Evolutionary conservation across 106 monocot species (phyloP), one percentile per base, ranked within the genome.

Genomic region (Acorus gramineus): DNA sequence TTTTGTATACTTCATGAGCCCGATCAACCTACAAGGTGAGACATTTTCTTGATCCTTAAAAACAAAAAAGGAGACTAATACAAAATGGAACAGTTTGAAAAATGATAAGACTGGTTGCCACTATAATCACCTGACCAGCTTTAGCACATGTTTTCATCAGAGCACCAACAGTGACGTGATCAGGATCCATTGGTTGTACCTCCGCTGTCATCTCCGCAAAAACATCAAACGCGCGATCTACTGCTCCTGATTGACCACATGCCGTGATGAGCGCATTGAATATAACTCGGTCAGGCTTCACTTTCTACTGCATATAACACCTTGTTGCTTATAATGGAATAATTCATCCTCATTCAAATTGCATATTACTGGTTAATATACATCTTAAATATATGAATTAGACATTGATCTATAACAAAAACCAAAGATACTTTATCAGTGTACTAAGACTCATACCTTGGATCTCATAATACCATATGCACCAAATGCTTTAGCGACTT

Each of bases 211-310:
- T 95, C 76, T 95, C 95, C 48, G 95, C 71, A 66, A 95, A 85
- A 44, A 95, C 95, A 85, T 95, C 95, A 82, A 95, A 95, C 67
- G 95, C 95, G 76, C 95, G 95, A 80, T 90, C 90, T 48, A 95
- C 77, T 66, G 95, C 95, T 76, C 95, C 95, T 14, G 90, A 85
- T 71, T 89, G 87, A 67, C 95, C 95, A 70, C 95, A 95, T 69
- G 95, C 90, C 69, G 84, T 95, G 70, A 95, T 95, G 52, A 95
- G 73, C 63, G 95, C 84, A 65, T 95, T 95, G 78, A 90, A 95
- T 73, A 95, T 68, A 73, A 87, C 95, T 69, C 95, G 82, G 79
- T 95, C 95, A 67, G 95, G 95, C 71, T 87, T 84, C 75, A 95
- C 90, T 64, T 85, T 87, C 95, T 95, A 95, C 80, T 95, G 94